Evolutionary conservation across 106 monocot genomes (phyloP), one percentile per base, ranked within the genome.

Genomic region (Phalaenopsis aphrodite): DNA sequence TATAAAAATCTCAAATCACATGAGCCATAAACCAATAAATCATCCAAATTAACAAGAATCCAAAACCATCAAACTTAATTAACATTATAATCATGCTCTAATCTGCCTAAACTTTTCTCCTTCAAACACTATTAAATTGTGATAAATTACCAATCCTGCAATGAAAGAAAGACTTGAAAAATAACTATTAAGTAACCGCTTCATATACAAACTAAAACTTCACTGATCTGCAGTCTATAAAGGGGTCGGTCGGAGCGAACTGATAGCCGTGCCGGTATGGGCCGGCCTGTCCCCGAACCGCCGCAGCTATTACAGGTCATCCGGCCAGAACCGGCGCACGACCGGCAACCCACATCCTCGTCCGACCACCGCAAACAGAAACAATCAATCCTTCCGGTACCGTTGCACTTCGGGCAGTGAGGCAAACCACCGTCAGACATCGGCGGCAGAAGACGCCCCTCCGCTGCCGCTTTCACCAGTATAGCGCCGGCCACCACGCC

Each of bases 331-430:
- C 97, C 97, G 8, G 92, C 88, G 43, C 97, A 97, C 10, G 97
- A 83, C 5, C 97, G 84, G 81, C 97, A 97, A 0, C 97, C 97
- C 11, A 84, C 67, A 75, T 97, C 97, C 30, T 94, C 92, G 85
- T 97, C 97, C 8, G 97, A 94, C 97, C 97, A 97, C 45, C 92
- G 83, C 6, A 83, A 56, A 85, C 97, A 97, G 41, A 97, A 21
- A 82, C 97, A 97, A 5, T 83, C 45, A n/a, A 92, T 86, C 42
- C 89, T 86, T 10, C 94, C 94, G 9, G 90, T 89, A 42, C 94
- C 97, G 78, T 92, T 90, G 84, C 97, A 97, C 7, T 83, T 86
- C 2, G 84, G 41, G 57, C 97, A 94, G 24, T 89, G 83, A 16
- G 87, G 87, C 61, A 55, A 57, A 8, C 76, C 76, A 1, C 76